phyloP scores from a whole-genome alignment of 1,284 basidiomycete genomes.

The Coniophora puteana region DNA sequence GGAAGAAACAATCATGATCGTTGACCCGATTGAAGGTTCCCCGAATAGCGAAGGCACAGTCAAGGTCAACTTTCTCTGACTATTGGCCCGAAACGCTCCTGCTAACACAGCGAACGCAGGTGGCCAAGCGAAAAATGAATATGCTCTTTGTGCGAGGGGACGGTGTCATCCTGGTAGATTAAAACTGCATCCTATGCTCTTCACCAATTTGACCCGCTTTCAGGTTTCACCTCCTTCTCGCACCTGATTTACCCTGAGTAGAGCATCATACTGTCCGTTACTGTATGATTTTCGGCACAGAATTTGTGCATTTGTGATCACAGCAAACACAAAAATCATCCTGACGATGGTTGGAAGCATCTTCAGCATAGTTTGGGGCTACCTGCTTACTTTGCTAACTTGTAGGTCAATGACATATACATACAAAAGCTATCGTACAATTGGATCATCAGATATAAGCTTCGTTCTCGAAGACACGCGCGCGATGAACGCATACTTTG shows the following conservation, averaged over 20 bases:
- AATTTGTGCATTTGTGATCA: too few species aligned
- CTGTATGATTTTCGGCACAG: constrained; percentile 35
- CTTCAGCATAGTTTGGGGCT: too few species aligned
- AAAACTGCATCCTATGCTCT: constrained; percentile 1
- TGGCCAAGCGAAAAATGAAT: constrained; percentile 91
- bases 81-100: constrained; percentile 4
- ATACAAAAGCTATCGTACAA: constrained; percentile 1
- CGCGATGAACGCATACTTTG: too few species aligned
- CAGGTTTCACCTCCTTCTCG: constrained; percentile 76
- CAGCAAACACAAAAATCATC: too few species aligned
- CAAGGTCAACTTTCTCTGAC: constrained; percentile 43
- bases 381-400: too few species aligned
- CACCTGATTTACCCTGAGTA: too few species aligned
- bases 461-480: not conserved
- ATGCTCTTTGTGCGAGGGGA: constrained; percentile 99
- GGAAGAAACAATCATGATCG: constrained; percentile 93
- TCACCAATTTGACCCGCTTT: constrained; percentile 9
- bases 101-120: constrained; percentile 42
- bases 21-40: constrained; percentile 65
- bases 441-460: not conserved
- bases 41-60: constrained; percentile 51
- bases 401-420: too few species aligned
- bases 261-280: too few species aligned
- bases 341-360: too few species aligned
- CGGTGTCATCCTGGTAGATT: constrained; percentile 84